phyloP scores from a whole-genome alignment of 108 stramenopile genomes.

The Nitzschia palea region DNA sequence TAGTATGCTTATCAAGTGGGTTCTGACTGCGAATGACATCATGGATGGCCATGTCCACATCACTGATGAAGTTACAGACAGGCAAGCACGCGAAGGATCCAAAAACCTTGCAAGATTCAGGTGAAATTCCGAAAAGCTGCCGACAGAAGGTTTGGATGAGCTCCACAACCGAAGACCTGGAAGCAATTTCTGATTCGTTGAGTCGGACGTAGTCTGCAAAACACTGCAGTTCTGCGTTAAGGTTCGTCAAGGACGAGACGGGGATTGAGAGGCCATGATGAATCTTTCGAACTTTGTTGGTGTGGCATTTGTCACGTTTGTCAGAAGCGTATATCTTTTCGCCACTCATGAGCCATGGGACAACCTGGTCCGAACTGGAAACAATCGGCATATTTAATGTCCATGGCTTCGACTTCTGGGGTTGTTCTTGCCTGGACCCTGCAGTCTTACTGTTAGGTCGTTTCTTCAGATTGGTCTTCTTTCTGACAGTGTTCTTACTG shows the following conservation, averaged over 20 bases:
- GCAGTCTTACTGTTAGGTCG: neutral
- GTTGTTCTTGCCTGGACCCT: neutral
- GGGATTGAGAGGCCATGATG: neutral
- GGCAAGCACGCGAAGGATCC: slow-evolving; percentile 70
- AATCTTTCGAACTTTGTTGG: neutral
- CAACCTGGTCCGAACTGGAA: neutral
- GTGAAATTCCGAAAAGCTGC: slow-evolving; percentile 6
- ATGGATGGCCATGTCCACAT: slow-evolving; percentile 78
- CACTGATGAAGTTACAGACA: slow-evolving; percentile 72
- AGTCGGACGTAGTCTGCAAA: slow-evolving; percentile 69
- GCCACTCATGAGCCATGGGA: neutral
- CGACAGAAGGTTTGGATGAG: slow-evolving; percentile 36
- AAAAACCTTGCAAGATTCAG: slow-evolving; percentile 45
- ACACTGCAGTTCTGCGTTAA: slow-evolving; percentile 55
- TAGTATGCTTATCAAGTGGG: neutral
- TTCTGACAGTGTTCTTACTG: neutral
- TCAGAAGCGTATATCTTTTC: neutral
- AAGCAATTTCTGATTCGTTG: slow-evolving; percentile 41
- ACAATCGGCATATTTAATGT: neutral
- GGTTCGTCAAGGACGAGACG: slow-evolving; percentile 8
- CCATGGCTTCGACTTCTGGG: neutral
- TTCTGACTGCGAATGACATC: slow-evolving; percentile 65
- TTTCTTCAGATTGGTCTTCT: neutral
- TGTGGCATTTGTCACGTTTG: slow-evolving; percentile 1
- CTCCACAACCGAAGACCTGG: slow-evolving; percentile 43